Percentiles rank a stretch among this genome's conserved stretches.
phyloP scores from a whole-genome alignment of 2,329 filamentous ascomycete genomes.

The Hymenoscyphus repandus region DNA sequence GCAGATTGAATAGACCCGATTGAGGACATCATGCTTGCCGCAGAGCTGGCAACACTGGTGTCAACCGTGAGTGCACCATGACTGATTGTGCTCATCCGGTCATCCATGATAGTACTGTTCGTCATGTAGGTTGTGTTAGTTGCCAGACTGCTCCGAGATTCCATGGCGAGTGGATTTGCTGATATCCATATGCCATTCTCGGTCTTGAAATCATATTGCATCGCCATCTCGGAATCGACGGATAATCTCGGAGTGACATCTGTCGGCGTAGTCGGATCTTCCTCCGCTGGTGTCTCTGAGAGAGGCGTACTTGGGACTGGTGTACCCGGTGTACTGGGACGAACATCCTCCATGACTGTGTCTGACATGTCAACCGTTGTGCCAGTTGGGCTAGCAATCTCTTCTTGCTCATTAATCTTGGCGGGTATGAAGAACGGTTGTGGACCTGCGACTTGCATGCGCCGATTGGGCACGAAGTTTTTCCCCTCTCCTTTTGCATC shows the following conservation, averaged over 20 bases:
- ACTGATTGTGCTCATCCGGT: constrained; percentile 12
- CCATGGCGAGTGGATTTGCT: constrained; percentile 20
- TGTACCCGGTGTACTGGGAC: constrained; percentile 5
- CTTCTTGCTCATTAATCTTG: constrained; percentile 27
- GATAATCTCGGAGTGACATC: constrained; percentile 6
- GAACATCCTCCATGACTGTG: background rate
- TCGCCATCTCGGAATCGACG: constrained; percentile 22
- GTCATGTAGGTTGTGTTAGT: constrained; percentile 19
- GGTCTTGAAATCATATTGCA: constrained; percentile 27
- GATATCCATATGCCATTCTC: constrained; percentile 27
- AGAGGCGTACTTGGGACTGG: constrained; percentile 9
- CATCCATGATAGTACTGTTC: constrained; percentile 21
- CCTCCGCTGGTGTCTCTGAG: background rate
- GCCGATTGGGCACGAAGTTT: constrained; percentile 10
- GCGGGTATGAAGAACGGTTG: constrained; percentile 28
- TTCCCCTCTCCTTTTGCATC: constrained; percentile 9
- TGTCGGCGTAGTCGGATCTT: constrained; percentile 1
- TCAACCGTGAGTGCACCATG: constrained; percentile 20
- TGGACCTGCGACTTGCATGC: constrained; percentile 18
- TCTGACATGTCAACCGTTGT: background rate
- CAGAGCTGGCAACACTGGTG: constrained; percentile 31
- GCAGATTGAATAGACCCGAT: constrained; percentile 31
- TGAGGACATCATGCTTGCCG: constrained; percentile 29
- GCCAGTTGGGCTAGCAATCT: constrained; percentile 6
- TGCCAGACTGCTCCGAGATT: constrained; percentile 25